Evolutionary conservation across 305 asterid genomes (phyloP), one percentile per base, ranked within the genome.

Genomic region (Fraxinus paxiana): DNA sequence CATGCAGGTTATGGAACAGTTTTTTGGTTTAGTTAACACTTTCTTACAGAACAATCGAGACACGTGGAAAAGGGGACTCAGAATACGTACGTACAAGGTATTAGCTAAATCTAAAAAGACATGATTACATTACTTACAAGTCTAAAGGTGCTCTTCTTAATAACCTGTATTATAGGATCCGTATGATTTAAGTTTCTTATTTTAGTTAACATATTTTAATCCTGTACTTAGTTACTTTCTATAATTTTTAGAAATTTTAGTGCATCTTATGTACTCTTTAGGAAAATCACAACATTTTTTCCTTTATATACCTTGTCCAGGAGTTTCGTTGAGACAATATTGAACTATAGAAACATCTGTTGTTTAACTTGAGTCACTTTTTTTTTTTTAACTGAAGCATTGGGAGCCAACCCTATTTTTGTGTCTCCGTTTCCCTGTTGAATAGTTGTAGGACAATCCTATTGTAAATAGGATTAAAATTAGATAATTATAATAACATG

Each of bases 1-100:
- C 80, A 61, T 86, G 89, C 93, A 95, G 98, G 98, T 95, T 78
- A 96, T 96, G 98, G 99, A 96, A 77, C 99, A 96, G 86, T 96
- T 96, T 80, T 96, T 96, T 78, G 94, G 93, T 76, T 87, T 96
- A 87, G 99, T 96, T 26, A 96, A 94, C 88, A 96, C 96, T 80
- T 96, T 96, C 92, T 88, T 96, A 87, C 95, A 91, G 88, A 96
- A 91, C 84, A 97, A 94, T 82, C 97, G 97, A 67, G 97, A 94
- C 83, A 88, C 98, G 0, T 87, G 94, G 94, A 92, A 89, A 92
- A 88, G 99, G 86, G 88, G 90, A 83, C 88, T 96, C 81, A 88
- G 93, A 87, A 92, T 96, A 88, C 98, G 93, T 72, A 96, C 97
- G 46, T 96, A 96, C 89, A 96, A 96, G 99, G 99, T 96, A 85